Evolutionary conservation across 129 eudicot genomes (phyloP), one percentile per base, ranked within the genome.

Genomic region (Kitagawia praeruptora): DNA sequence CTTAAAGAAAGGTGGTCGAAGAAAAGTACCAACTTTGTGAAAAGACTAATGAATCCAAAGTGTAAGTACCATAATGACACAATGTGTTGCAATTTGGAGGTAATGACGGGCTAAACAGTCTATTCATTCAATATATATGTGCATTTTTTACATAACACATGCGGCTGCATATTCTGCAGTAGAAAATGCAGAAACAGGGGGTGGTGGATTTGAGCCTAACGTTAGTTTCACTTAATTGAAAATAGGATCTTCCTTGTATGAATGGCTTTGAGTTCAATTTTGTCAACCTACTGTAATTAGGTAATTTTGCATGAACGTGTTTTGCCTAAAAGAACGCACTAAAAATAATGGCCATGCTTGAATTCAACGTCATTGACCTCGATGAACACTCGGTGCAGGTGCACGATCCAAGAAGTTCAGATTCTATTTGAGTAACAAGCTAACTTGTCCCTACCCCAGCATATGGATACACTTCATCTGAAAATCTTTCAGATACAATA

Each of bases 161-260:
- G 73, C 21, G 73, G 37, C 40, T 38, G 3, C 12, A 10, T 38
- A 34, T 51, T 40, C 1, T 54, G 53, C 71, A 70, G 78, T 41
- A 16, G 61, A 48, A 81, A 75, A 63, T 46, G 51, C 46, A 77
- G 56, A 47, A 45, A n/a, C 37, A 25, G 78, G 69, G 73, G 47
- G 88, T 84, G 31, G 89, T 89, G 85, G 78, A 66, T 27, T 74
- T 61, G 82, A 77, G 85, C 94, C 91, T 85, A 89, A 87, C 88
- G 82, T 89, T 42, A 44, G 80, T 19, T 56, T 47, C 11, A 87
- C 84, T 73, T 74, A 4, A 87, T 0, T 47, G 19, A 18, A 0
- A 9, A 5, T 1, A n/a, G 19, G 31, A 73, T 73, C 41, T 78
- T 82, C 81, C 76, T 64, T 84, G 85, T 23, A 78, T 58, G 78